These are phyloP conservation scores for Bryoglossum gracile DNA, from an alignment of 495 filamentous ascomycete genomes.

Conservation along the genomic window DNA sequence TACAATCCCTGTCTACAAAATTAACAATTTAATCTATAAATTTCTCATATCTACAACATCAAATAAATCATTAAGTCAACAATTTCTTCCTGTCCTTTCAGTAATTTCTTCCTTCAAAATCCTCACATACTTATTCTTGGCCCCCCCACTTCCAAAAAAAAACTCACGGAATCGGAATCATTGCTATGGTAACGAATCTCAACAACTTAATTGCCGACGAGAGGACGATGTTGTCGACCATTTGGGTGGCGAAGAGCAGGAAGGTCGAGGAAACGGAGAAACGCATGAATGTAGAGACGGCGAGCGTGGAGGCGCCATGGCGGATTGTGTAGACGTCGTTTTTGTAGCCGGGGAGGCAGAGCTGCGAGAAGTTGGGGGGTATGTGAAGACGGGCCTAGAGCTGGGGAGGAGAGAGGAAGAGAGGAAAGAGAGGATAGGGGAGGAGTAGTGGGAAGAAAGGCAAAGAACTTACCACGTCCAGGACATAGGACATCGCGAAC, in stretches of 20 bases:
- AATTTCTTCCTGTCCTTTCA: too few species aligned
- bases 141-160: slow-evolving; percentile 3
- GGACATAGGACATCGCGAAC: slow-evolving; percentile 35
- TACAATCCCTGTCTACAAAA: too few species aligned
- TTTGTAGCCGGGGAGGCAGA: slow-evolving; percentile 32
- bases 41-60: too few species aligned
- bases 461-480: not conserved
- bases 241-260: slow-evolving; percentile 54
- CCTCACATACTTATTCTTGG: not conserved
- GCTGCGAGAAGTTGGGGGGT: not conserved
- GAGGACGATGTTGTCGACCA: slow-evolving; percentile 31
- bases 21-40: too few species aligned
- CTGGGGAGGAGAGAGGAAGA: too few species aligned
- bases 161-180: slow-evolving; percentile 45
- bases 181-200: slow-evolving; percentile 46
- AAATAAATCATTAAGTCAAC: too few species aligned
- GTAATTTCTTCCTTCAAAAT: not conserved
- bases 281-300: slow-evolving; percentile 53
- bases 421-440: too few species aligned
- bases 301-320: slow-evolving; percentile 50
- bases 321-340: slow-evolving; percentile 49
- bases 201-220: slow-evolving; percentile 52
- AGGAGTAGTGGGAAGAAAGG: not conserved
- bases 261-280: slow-evolving; percentile 56
- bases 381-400: too few species aligned